These are phyloP conservation scores for Mortierella sp. DNA, from an alignment of 371 early-diverging fungal genomes.

Conservation along the genomic window DNA sequence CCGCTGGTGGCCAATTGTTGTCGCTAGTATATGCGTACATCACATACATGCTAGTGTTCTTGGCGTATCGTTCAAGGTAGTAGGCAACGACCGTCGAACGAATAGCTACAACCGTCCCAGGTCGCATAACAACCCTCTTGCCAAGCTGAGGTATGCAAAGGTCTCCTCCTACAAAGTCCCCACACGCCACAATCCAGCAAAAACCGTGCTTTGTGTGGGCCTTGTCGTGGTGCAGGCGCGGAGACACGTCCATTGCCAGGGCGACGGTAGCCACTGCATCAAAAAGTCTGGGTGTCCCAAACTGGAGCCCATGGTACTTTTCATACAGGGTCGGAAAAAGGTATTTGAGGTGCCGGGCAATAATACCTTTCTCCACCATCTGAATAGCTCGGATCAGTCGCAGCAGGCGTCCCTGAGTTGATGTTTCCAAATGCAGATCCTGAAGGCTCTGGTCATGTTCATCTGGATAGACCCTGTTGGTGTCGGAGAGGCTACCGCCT, in stretches of 20 bases:
- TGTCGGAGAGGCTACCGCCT: too few species aligned
- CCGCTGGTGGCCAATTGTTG: constrained; percentile 52
- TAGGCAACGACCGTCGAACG: constrained; percentile 53
- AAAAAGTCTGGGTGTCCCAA: constrained; percentile 52
- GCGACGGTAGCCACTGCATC: constrained; percentile 54
- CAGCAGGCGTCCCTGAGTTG: constrained; percentile 40
- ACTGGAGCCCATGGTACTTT: constrained; percentile 53
- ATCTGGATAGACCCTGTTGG: neutral
- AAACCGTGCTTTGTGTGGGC: constrained; percentile 53
- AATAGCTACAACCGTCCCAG: constrained; percentile 52
- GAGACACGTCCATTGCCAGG: constrained; percentile 50
- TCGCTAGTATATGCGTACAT: constrained; percentile 54
- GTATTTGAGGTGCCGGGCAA: constrained; percentile 48
- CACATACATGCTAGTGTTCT: constrained; percentile 49
- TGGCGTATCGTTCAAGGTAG: constrained; percentile 51
- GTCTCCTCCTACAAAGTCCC: constrained; percentile 53
- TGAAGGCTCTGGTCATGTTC: neutral
- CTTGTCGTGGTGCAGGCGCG: constrained; percentile 45
- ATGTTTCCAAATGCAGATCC: constrained; percentile 11
- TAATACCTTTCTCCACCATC: constrained; percentile 50
- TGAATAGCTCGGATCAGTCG: constrained; percentile 46
- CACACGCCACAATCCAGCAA: constrained; percentile 54
- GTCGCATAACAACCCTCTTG: constrained; percentile 53
- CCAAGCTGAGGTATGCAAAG: constrained; percentile 53
- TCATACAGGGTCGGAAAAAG: constrained; percentile 53